These are phyloP conservation scores for Tephrocybe sp. DNA, from an alignment of 768 basidiomycete genomes.

Conservation along the genomic window DNA sequence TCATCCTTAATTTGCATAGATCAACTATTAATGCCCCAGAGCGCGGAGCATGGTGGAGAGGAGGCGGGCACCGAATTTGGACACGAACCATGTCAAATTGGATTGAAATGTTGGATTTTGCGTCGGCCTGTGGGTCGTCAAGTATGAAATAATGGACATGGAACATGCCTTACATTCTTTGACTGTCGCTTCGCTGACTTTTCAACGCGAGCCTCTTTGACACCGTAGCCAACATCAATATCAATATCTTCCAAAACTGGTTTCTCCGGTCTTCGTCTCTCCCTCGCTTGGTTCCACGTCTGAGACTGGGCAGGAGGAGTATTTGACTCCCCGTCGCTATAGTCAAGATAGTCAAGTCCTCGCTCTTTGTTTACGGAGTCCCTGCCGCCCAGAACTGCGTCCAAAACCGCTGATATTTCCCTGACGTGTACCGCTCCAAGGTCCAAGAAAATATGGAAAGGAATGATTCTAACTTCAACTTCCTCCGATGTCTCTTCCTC, in stretches of 20 bases:
- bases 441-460: constrained; percentile 80
- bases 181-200: background rate
- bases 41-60: constrained; percentile 40
- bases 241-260: constrained; percentile 60
- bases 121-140: background rate
- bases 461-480: constrained; percentile 45
- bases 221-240: constrained; percentile 45
- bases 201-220: background rate
- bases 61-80: constrained; percentile 67
- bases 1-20: too few relatives aligned
- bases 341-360: constrained; percentile 18
- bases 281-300: constrained; percentile 28
- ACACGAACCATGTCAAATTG: constrained; percentile 58
- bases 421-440: constrained; percentile 40
- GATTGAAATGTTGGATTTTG: constrained; percentile 22
- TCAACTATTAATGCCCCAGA: constrained; percentile 73
- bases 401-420: constrained; percentile 46
- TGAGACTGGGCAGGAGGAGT: constrained; percentile 39
- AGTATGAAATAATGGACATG: background rate
- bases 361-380: background rate
- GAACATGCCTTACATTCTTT: background rate
- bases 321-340: constrained; percentile 29
- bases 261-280: constrained; percentile 43
- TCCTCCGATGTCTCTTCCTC: constrained; percentile 10
- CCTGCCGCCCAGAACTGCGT: constrained; percentile 29